phyloP scores from a whole-genome alignment of 1,139 yeast species.

The Yamadazyma pseudoaaseri region DNA sequence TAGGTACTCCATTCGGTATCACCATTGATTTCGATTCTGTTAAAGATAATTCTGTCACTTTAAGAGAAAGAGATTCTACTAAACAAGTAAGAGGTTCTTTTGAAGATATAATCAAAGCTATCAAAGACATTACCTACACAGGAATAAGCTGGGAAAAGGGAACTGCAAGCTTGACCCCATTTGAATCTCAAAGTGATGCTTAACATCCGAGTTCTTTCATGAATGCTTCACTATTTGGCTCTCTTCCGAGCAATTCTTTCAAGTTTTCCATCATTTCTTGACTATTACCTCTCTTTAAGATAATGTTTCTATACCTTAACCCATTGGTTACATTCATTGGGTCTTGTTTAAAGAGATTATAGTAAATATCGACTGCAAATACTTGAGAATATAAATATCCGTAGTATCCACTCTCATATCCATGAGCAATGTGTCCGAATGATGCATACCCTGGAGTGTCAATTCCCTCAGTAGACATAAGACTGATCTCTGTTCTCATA shows the following conservation, averaged over 20 bases:
- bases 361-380: slow-evolving; percentile 80
- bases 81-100: slow-evolving; percentile 94
- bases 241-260: slow-evolving; percentile 68
- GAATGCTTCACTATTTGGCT: slow-evolving; percentile 72
- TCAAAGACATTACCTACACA: slow-evolving; percentile 71
- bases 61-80: slow-evolving; percentile 97
- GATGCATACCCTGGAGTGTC: slow-evolving; percentile 68
- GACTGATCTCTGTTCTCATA: slow-evolving; percentile 55
- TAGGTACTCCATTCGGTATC: slow-evolving; percentile 98
- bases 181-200: slow-evolving; percentile 46
- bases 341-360: slow-evolving; percentile 63
- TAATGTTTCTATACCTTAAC: slow-evolving; percentile 63
- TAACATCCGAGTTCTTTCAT: slow-evolving; percentile 45
- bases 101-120: slow-evolving; percentile 74
- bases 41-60: slow-evolving; percentile 85
- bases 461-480: slow-evolving; percentile 54
- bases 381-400: slow-evolving; percentile 86
- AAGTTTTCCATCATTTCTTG: slow-evolving; percentile 65
- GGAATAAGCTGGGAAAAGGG: slow-evolving; percentile 85
- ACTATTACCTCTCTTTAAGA: slow-evolving; percentile 72
- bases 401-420: slow-evolving; percentile 84
- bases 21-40: slow-evolving; percentile 96
- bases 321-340: slow-evolving; percentile 69
- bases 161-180: slow-evolving; percentile 63
- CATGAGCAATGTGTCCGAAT: slow-evolving; percentile 82